Evolutionary conservation across 164 flowering plant genomes (phyloP), one percentile per base, ranked within the genome.

Genomic region (Stephania japonica): DNA sequence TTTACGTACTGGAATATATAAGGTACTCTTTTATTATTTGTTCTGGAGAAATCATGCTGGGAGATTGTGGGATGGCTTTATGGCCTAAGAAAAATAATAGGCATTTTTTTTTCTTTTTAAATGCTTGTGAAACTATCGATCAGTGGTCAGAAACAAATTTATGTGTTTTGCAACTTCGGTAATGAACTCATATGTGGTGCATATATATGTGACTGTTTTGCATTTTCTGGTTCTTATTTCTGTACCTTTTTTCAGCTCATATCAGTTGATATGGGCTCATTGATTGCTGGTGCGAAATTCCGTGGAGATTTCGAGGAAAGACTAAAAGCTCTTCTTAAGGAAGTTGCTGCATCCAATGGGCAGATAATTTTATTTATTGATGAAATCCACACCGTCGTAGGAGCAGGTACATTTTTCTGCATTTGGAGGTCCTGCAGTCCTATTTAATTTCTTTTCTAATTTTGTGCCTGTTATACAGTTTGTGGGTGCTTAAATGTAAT

Each of bases 271-370:
- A 93, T 95, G 97, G 99, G 98, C 70, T 87, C 97, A 32, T 78
- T 95, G 73, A 78, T 93, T 80, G 98, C 99, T 80, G 99, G 98
- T 77, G 97, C 97, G 63, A 93, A 93, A 77, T 91, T 79, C 72
- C 94, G 95, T 73, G 99, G 99, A 70, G 98, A 95, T 63, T 95
- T 95, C 83, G 99, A 95, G 84, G 98, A 95, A 81, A 90, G 99
- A 75, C 84, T 95, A 73, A 95, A 95, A 85, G 97, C 98, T 81
- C 97, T 95, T 38, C 76, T 95, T 75, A 95, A 95, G 88, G 97
- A 95, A 80, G 97, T 95, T 42, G 87, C 92, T 73, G 82, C 97
- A 50, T 95, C 99, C 70, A 95, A 93, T 83, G 99, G 99, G 43
- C 98, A 95, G 76, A 93, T 90, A 62, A 85, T 95, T 72, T 81